Base-by-base conservation (phyloP, 2,329 filamentous ascomycete species). In the Aspergillus proliferans region DNA sequence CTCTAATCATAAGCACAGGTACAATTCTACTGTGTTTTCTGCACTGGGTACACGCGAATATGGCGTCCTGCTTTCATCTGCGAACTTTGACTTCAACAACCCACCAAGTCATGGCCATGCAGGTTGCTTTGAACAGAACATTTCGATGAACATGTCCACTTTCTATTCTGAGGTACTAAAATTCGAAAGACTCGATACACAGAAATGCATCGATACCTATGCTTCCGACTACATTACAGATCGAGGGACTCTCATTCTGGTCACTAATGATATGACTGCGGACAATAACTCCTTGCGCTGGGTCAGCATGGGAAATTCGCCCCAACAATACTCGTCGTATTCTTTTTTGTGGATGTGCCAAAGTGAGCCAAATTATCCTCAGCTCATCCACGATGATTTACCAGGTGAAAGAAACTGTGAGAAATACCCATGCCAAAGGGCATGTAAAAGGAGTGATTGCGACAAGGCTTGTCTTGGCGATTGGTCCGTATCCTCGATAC, bases 11-110 rank as follows among this genome's bases (percentile, higher is more conserved):
- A 41, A 30, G 47, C 19, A 21, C 8, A 50, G 47, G 40, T 50
- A 47, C 18, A 50, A 50, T 36, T 42, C 47, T 18, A 42, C 47
- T 7, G 41, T 50, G 2, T 52, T 49, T 12, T 48, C 38, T 2
- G 19, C 46, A 1, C 6, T 48, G 14, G 39, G 36, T 18, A 46
- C 49, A 4, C 38, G 26, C 24, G 30, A 46, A n/a, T 51, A 46
- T 36, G 34, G 43, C 2, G 33, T 46, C 15, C 7, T 48, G 7
- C 7, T 48, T 22, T 30, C 39, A 2, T 42, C 49, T 0, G 19
- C 18, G 1, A 9, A 43, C 6, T 41, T 41, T 19, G 18, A 21
- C 22, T 26, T 26, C 24, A 22, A 26, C 12, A 8, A 22, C 6
- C 24, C 24, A 6, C 39, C 39, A 24, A 24, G 14, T 6, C 7